phyloP scores from a whole-genome alignment of 441 rosid genomes.

The Erodium chrysanthum region DNA sequence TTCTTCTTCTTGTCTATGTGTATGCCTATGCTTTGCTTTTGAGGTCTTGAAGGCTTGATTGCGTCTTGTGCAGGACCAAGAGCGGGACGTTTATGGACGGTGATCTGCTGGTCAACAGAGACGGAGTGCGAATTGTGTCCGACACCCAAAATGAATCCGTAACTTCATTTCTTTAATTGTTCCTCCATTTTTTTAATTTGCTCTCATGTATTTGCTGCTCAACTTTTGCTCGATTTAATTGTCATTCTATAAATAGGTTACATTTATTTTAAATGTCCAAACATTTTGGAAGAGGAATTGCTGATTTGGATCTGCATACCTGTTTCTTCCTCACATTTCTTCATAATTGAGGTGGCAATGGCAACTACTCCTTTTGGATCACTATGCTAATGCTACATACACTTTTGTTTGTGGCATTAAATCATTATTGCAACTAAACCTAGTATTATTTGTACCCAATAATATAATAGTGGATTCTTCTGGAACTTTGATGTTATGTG shows the following conservation, averaged over 20 bases:
- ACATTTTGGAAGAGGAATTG: neutral
- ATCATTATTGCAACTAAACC: neutral
- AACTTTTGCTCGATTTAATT: too few relatives aligned
- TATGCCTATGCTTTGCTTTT: too few relatives aligned
- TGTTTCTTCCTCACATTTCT: neutral
- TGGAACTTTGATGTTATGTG: neutral
- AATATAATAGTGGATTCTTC: neutral
- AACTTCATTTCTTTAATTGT: constrained; percentile 6
- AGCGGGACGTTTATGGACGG: constrained; percentile 88
- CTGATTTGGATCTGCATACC: neutral
- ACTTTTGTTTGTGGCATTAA: neutral
- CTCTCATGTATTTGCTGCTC: too few relatives aligned
- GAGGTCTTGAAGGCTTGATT: too few relatives aligned
- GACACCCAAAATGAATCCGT: constrained; percentile 50
- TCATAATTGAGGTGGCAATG: neutral
- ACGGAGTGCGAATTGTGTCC: constrained; percentile 75
- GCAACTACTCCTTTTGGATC: neutral
- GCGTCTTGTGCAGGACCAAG: constrained; percentile 36
- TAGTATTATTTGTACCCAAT: neutral
- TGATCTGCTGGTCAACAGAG: constrained; percentile 81
- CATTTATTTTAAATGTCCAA: too few relatives aligned
- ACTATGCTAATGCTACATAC: neutral
- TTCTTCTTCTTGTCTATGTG: neutral
- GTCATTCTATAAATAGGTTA: neutral
- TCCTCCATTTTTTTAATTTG: too few relatives aligned